Evolutionary conservation across 176 grass and related monocot species (phyloP), one percentile per base, ranked within the genome.

Genomic region (Dendrocalamus sinicus): DNA sequence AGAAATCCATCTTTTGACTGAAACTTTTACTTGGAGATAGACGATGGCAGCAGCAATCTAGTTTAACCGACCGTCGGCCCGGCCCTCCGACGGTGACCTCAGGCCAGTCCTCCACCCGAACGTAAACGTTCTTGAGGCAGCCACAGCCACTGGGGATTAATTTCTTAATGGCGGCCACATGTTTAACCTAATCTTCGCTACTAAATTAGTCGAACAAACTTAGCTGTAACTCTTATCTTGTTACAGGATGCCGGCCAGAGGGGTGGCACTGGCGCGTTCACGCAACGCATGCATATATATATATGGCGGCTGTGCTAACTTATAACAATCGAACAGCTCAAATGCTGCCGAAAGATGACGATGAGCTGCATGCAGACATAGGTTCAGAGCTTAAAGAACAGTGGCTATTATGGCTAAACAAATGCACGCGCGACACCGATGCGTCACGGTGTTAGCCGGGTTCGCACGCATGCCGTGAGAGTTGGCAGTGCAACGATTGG

Each of bases 1-100:
- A 47, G 9, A 16, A 55, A 69, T 67, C 15, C 3, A 3, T 15
- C 64, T 70, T 76, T 8, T 62, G n/a, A 24, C n/a, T 12, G n/a
- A 15, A 17, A 12, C 64, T 85, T 85, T 47, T 78, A 78, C 73
- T 44, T 9, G 43, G 57, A 19, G 40, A 14, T 32, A 24, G 39
- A 28, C 24, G 57, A 86, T 32, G 76, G 60, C 61, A 55, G 51
- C 19, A 35, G 12, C 6, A 40, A 48, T 15, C 39, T 88, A 76
- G 79, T 88, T 88, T 82, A 88, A 59, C 71, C 50, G 47, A 19
- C 71, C 40, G 86, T 87, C 85, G 78, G 85, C 60, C 85, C 78
- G 70, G 60, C 70, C 58, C 12, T 75, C 15, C 9, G 70, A 81
- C 60, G 70, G 85, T 7, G 77, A 87, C 85, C 84, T 58, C 6